Base-by-base conservation (phyloP, 1,139 yeast genomes). In the Eremothecium sinecaudum region DNA sequence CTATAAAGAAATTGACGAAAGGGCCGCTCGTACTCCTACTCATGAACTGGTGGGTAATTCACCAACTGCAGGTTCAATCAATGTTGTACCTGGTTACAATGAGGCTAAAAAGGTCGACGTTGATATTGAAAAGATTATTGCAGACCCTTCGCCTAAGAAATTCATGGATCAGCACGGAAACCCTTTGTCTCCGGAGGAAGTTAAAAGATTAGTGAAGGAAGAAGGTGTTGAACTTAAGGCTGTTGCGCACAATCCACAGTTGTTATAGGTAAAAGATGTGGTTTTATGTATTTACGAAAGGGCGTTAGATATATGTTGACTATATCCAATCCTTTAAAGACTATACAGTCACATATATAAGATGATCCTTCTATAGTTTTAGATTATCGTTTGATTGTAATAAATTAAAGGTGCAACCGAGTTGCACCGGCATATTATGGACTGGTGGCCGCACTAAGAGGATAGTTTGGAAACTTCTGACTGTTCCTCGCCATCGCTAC, bases 141-240 rank as follows among this genome's bases (percentile, higher is more conserved):
- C 46, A 18, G 41, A 49, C 31, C 44, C 41, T 6, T 46, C 46
- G 9, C 41, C 39, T 13, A 51, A 51, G 33, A 48, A 42, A 35
- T 50, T 50, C 27, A 38, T 50, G 20, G 55, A 51, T 34, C 48
- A 48, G 36, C 36, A 49, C 33, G 56, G 55, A 29, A 44, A 48
- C 15, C 47, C 41, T 29, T 27, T 51, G 18, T 38, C 45, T 16
- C 42, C 40, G 23, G 58, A 47, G 21, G 50, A 48, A 23, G 49
- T 45, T 8, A 41, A 40, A 32, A 39, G 37, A 22, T 34, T 47
- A 18, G 30, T 48, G 21, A 42, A 41, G 12, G 40, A 50, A 29
- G 36, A 40, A 33, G 53, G 56, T 16, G 56, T 53, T 7, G 40
- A 38, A 14, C 41, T 51, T 19, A 19, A 24, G 17, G 32, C 34